Evolutionary conservation across 306 rosid genomes (phyloP), one percentile per base, ranked within the genome.

Genomic region (Trichosanthes truncata): DNA sequence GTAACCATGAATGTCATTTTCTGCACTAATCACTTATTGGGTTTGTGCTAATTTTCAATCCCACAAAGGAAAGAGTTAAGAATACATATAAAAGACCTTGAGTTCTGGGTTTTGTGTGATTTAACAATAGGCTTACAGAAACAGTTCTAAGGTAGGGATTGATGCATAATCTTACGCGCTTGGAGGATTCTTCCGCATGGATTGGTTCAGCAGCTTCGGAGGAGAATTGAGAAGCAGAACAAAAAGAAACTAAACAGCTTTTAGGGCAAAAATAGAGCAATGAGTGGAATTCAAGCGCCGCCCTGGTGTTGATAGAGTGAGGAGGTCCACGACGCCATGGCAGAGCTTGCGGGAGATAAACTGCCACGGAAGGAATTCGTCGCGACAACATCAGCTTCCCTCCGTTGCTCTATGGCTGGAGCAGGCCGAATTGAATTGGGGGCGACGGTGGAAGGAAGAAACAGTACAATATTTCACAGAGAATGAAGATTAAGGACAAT

Each of bases 311-410:
- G 82, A 62, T 3, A 25, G 62, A 33, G 53, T 6, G 65, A 21
- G 76, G 78, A 15, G 51, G 80, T 25, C 79, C 36, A 69, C 74
- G 68, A 43, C 74, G 85, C 79, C 82, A 76, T 41, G 91, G 80
- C 46, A 79, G 17, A 69, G 87, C 82, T 53, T 85, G 52, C 35
- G 84, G 68, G n/a, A 84, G 14, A 52, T 82, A 83, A 69, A 79
- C 74, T 81, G 89, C 89, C 87, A 82, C 74, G 17, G 85, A 87
- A 14, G 93, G 90, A 67, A 89, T 72, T 35, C 89, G 89, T n/a
- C 88, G 90, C 38, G 84, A 75, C 84, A 90, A 48, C 93, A 91
- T 90, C 84, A 6, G 52, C 31, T 43, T 41, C 72, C 25, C 77
- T 25, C 41, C 26, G 59, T 14, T 31, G 26, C 80, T 57, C 35